These are phyloP conservation scores for Drechslerella coelobrocha DNA, from an alignment of 2,329 filamentous ascomycete species.

Conservation along the genomic window DNA sequence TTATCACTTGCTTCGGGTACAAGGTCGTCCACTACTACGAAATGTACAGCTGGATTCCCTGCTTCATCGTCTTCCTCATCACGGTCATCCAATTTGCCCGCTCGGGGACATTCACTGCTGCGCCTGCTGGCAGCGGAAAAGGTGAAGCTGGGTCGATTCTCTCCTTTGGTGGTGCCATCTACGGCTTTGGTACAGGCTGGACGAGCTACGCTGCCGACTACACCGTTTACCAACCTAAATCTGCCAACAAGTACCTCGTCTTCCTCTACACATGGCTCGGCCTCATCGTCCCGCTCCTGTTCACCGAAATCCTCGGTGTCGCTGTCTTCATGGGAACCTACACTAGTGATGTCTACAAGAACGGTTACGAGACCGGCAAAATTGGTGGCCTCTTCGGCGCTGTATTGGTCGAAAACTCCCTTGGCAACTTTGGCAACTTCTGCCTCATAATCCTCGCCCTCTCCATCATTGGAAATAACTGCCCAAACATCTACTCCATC, in stretches of 20 bases:
- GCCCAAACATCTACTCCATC: slow-evolving; percentile 75
- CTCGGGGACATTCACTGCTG: slow-evolving; percentile 69
- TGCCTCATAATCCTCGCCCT: slow-evolving; percentile 72
- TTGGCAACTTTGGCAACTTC: slow-evolving; percentile 75
- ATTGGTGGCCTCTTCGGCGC: slow-evolving; percentile 73
- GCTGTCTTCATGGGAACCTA: slow-evolving; percentile 71
- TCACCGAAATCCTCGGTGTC: slow-evolving; percentile 75
- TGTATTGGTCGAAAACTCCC: slow-evolving; percentile 66
- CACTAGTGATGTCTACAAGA: slow-evolving; percentile 63
- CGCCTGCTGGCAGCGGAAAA: slow-evolving; percentile 67
- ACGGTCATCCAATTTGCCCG: slow-evolving; percentile 70
- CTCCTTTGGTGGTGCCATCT: slow-evolving; percentile 71
- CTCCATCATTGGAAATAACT: slow-evolving; percentile 74
- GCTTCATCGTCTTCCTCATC: slow-evolving; percentile 75
- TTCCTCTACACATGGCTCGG: slow-evolving; percentile 75
- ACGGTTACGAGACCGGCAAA: slow-evolving; percentile 65
- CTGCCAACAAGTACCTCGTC: slow-evolving; percentile 67
- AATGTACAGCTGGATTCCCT: slow-evolving; percentile 75
- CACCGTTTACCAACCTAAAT: slow-evolving; percentile 76
- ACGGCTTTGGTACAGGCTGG: slow-evolving; percentile 76
- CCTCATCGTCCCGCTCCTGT: slow-evolving; percentile 73
- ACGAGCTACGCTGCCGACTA: slow-evolving; percentile 78
- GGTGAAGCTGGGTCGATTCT: slow-evolving; percentile 69
- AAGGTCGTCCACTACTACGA: slow-evolving; percentile 79
- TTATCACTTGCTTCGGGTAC: slow-evolving; percentile 77